phyloP scores from a whole-genome alignment of 345 rosid species.

The Laguncularia racemosa region DNA sequence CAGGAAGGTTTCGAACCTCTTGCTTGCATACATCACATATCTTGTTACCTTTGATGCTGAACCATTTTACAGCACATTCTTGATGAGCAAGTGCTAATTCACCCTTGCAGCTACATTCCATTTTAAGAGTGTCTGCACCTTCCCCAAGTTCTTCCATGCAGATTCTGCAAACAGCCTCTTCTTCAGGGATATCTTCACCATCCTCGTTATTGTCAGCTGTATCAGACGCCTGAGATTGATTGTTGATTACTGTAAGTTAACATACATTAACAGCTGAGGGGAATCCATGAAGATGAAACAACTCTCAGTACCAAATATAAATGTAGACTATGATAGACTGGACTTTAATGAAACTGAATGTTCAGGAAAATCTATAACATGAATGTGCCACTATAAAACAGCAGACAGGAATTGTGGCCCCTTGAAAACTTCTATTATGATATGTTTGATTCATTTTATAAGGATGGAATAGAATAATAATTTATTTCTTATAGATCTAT shows the following conservation, averaged over 20 bases:
- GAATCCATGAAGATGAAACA: not conserved
- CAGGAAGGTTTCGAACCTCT: slow-evolving; percentile 89
- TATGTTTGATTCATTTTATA: no score
- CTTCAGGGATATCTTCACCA: slow-evolving; percentile 81
- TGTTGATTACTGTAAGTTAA: slow-evolving; percentile 37
- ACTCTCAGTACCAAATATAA: no score
- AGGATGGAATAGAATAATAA: no score
- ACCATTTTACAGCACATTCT: slow-evolving; percentile 94
- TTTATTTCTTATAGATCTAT: no score
- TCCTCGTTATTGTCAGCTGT: slow-evolving; percentile 53
- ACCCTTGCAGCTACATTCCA: slow-evolving; percentile 98
- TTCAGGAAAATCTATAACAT: no score
- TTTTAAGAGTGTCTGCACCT: slow-evolving; percentile 78
- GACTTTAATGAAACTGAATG: no score
- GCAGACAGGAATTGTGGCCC: no score
- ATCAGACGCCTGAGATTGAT: slow-evolving; percentile 64
- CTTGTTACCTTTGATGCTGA: slow-evolving; percentile 92
- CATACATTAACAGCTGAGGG: not conserved
- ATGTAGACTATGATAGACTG: no score
- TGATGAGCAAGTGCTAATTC: slow-evolving; percentile 87
- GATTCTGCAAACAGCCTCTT: slow-evolving; percentile 93
- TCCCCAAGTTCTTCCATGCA: slow-evolving; percentile 80
- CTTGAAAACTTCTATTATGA: no score
- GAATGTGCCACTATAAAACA: no score
- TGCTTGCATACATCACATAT: slow-evolving; percentile 95